A percentile compares a stretch with the other conserved stretches of the same genome.
Evolutionary conservation across 768 basidiomycete genomes (phyloP).

Genomic region (Podaxis pistillaris): DNA sequence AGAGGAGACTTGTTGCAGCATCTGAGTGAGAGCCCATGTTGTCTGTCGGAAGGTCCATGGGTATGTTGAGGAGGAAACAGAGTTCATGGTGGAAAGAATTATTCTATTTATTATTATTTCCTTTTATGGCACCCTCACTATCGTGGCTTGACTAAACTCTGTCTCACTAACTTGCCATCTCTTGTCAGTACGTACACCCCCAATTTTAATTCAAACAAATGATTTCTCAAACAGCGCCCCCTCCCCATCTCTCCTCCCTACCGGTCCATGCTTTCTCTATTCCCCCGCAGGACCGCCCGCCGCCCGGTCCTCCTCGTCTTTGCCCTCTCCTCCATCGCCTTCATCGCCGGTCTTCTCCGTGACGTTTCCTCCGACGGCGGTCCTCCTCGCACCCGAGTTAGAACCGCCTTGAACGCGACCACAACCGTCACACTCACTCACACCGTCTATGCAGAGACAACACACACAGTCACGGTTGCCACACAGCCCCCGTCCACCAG

Average conservation of each 20-base stretch:
- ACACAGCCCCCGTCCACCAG: background rate
- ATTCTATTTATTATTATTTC: background rate
- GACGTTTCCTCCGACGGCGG: background rate
- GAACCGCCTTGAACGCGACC: no score
- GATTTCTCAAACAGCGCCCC: background rate
- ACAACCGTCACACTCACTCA: no score
- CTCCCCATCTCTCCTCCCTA: background rate
- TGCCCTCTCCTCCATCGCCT: background rate
- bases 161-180: background rate
- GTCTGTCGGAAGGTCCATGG: slow-evolving; percentile 21
- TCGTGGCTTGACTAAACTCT: background rate
- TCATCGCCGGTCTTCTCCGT: background rate
- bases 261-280: background rate
- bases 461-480: background rate
- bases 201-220: background rate
- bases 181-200: background rate
- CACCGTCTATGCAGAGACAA: background rate
- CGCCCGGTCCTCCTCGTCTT: background rate
- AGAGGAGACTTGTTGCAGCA: slow-evolving; percentile 60
- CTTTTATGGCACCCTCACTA: background rate
- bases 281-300: background rate
- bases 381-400: no score
- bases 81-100: background rate
- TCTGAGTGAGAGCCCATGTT: slow-evolving; percentile 21
- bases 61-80: background rate